Percentiles rank a stretch among this genome's conserved stretches.
Conservation (phyloP, 2,329 filamentous ascomycete genomes). For the Nectriaceae sp. region DNA sequence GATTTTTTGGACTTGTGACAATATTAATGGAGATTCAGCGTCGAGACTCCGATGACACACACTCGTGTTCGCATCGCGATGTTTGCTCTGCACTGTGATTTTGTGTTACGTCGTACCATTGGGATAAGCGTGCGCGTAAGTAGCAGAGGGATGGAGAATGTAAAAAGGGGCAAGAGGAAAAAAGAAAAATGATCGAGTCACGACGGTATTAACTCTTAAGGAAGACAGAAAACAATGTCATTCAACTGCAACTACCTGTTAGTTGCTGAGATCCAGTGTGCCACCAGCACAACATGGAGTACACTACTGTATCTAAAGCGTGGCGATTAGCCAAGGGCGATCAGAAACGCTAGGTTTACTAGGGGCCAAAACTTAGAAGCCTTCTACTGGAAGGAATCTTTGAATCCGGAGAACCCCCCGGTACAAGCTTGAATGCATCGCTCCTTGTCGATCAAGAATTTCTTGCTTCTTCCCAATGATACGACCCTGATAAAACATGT, state of each 20-base stretch:
- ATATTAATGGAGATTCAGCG: not conserved
- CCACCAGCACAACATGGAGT: not conserved
- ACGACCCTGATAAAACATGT: too few species aligned
- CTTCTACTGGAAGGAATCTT: not conserved
- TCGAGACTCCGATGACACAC: not conserved
- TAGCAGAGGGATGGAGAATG: not conserved
- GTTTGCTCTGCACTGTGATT: not conserved
- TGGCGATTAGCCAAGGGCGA: not conserved
- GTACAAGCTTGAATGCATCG: not conserved
- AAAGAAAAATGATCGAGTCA: constrained; percentile 6
- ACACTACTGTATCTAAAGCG: not conserved
- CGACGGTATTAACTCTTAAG: not conserved
- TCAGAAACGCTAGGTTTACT: not conserved
- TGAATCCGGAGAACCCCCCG: not conserved
- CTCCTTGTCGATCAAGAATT: not conserved
- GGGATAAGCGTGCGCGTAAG: not conserved
- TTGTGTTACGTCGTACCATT: not conserved
- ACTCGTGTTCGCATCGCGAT: not conserved
- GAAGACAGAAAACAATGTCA: not conserved
- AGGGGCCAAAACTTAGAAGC: not conserved
- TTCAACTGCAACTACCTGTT: not conserved
- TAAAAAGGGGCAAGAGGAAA: constrained; percentile 1
- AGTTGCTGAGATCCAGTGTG: not conserved
- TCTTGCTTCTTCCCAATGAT: not conserved
- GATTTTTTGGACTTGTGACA: constrained; percentile 1